Evolutionary conservation across 345 rosid genomes (phyloP), one percentile per base, ranked within the genome.

Genomic region (Arabidopsis suecica): DNA sequence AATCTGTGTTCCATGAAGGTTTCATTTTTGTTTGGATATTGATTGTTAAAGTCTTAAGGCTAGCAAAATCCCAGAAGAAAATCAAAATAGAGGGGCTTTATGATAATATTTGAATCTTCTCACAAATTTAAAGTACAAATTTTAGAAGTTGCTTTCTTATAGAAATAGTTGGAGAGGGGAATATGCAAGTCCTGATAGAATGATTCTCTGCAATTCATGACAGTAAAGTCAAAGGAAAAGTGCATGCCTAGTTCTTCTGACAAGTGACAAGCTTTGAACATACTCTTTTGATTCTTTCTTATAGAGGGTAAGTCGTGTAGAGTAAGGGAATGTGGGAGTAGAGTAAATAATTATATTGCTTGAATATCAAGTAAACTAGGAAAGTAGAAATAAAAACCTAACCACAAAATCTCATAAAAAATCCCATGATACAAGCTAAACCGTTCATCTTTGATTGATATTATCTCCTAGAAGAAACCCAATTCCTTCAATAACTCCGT

Each of bases 171-270:
- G 45, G 49, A 60, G 58, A 47, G 73, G 28, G 56, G 36, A 70
- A 57, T 47, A 48, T 48, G 20, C 28, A 58, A 34, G 11, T 48
- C 48, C 25, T 71, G 49, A 71, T 33, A 12, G 56, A 56, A 40
- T 54, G 73, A 59, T 59, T 49, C 10, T 71, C 57, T 48, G 75
- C 23, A 8, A 36, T 34, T 61, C 50, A 59, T 71, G 57, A 61
- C 25, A 36, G 28, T 48, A 16, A 71, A 34, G 48, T 33, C 55
- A 45, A 58, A 70, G 47, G 49, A 70, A 59, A 60, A 18, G 37
- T 11, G 59, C 36, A 71, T 1, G 16, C 33, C 74, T 34, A 59
- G 58, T 36, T 44, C 25, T 45, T 18, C 28, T 70, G 36, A 22
- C 72, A 45, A 59, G 36, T 59, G 37, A 33, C 66, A 71, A 71